These are phyloP conservation scores for Apiospora hydei DNA, from an alignment of 2,329 filamentous ascomycete species.

Conservation along the genomic window DNA sequence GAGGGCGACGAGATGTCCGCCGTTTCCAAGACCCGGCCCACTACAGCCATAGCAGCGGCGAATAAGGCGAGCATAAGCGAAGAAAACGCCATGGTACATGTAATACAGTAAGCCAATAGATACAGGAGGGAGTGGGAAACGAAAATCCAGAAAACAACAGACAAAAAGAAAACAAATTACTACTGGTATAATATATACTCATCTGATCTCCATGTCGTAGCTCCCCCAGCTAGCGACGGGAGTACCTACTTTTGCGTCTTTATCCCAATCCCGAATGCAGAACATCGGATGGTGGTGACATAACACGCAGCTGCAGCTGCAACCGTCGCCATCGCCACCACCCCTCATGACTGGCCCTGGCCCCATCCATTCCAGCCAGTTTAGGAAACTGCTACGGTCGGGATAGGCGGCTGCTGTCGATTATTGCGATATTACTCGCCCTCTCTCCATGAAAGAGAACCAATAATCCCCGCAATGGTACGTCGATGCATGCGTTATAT, in stretches of 20 bases:
- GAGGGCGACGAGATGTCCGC: neutral
- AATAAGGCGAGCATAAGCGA: neutral
- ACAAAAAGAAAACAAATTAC: neutral
- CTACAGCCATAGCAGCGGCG: neutral
- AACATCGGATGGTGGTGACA: neutral
- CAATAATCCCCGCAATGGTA: neutral
- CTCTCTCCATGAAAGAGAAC: neutral
- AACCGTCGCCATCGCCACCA: neutral
- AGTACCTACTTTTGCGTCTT: neutral
- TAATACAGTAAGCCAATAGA: neutral
- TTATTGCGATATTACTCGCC: neutral
- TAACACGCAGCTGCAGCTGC: neutral
- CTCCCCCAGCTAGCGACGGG: neutral
- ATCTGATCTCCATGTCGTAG: constrained; percentile 1
- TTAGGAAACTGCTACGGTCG: constrained; percentile 1
- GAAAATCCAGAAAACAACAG: neutral
- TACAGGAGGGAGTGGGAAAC: neutral
- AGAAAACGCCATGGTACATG: neutral
- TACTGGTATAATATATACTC: neutral
- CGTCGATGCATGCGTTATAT: neutral
- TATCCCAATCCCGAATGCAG: neutral
- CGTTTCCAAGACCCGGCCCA: neutral
- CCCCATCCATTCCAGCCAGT: neutral
- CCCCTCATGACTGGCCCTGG: neutral
- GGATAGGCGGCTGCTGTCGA: constrained; percentile 2